These are phyloP conservation scores for Chenopodium suecicum DNA, from an alignment of 148 eudicot genomes.

Conservation along the genomic window DNA sequence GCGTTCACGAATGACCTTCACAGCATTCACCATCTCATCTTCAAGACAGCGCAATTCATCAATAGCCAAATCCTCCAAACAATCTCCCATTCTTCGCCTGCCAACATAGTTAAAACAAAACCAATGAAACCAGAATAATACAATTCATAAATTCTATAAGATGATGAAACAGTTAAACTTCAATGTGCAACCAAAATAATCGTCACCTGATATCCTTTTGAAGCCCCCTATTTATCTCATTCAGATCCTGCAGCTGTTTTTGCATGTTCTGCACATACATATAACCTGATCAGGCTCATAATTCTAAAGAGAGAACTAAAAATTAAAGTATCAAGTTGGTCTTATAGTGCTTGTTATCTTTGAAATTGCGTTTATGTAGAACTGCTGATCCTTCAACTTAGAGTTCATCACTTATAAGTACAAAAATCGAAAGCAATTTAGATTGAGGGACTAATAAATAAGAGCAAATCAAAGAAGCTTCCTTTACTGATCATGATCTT, in stretches of 20 bases:
- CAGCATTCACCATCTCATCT: conserved; percentile 55
- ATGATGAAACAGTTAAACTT: neutral
- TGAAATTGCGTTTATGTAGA: neutral
- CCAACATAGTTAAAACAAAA: conserved; percentile 3
- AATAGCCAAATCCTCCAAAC: conserved; percentile 53
- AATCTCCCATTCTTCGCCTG: conserved; percentile 80
- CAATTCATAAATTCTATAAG: neutral
- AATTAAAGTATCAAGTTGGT: neutral
- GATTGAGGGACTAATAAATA: neutral
- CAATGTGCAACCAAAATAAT: neutral
- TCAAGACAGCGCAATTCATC: conserved; percentile 51
- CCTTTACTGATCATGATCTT: neutral
- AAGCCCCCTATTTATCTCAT: conserved; percentile 59
- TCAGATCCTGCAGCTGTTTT: conserved; percentile 61
- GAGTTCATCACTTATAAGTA: neutral
- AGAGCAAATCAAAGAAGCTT: neutral
- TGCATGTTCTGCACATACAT: conserved; percentile 67
- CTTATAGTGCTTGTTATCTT: neutral
- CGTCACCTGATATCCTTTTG: conserved; percentile 65
- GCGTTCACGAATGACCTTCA: conserved; percentile 51
- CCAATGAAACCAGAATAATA: neutral
- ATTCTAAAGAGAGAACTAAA: neutral
- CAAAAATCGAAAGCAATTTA: neutral
- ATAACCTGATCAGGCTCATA: neutral
- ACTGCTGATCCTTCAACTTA: neutral